phyloP scores from a whole-genome alignment of 208 protist genomes.

The Leishmania amazonensis region DNA sequence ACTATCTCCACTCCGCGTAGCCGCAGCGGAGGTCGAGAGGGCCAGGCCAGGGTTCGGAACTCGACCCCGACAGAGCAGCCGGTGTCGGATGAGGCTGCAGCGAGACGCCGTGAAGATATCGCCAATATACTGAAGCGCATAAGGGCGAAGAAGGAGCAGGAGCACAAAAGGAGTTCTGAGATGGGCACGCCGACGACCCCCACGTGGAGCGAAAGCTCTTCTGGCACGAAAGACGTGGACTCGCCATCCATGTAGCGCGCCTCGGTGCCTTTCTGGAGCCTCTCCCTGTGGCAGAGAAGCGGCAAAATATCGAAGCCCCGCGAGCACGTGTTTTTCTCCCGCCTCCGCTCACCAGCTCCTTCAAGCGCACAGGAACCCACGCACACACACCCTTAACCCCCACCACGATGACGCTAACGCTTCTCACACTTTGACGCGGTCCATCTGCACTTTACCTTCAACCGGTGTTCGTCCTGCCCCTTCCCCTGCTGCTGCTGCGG shows the following conservation, averaged over 20 bases:
- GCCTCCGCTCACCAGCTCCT: not conserved
- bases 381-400: not conserved
- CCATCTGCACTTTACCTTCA: not conserved
- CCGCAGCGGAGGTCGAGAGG: not conserved
- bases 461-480: not conserved
- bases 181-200: slow-evolving; percentile 5
- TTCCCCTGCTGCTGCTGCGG: not conserved
- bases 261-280: not conserved
- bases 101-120: slow-evolving; percentile 43
- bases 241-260: not conserved
- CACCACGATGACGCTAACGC: not conserved
- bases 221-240: slow-evolving; percentile 2
- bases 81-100: slow-evolving; percentile 10
- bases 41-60: not conserved
- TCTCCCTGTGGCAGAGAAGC: not conserved
- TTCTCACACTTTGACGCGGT: not conserved
- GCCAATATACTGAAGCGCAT: slow-evolving; percentile 49
- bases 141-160: slow-evolving; percentile 37
- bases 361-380: not conserved
- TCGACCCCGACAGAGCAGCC: slow-evolving; percentile 10
- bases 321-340: too few relatives aligned
- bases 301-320: not conserved
- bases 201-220: slow-evolving; percentile 2
- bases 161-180: not conserved
- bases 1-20: slow-evolving; percentile 14